Conservation (phyloP, 208 protist species). For the Leishmania major region DNA sequence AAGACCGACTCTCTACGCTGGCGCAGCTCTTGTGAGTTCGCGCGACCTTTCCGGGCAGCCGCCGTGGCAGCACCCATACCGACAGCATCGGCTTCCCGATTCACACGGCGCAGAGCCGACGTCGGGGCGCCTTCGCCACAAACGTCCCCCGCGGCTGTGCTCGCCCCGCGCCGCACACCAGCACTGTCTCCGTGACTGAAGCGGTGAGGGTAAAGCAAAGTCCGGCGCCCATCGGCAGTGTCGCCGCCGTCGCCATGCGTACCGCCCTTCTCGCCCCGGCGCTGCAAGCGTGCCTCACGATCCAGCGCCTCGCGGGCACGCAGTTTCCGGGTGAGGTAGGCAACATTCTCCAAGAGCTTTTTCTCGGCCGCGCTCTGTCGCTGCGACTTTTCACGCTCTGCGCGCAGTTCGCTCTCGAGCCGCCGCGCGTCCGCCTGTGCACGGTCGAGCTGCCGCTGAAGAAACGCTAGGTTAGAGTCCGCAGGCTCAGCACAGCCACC, state of each 20-base stretch:
- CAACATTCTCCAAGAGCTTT: conserved; percentile 51
- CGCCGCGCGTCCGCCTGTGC: conserved; percentile 24
- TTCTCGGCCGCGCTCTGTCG: conserved; percentile 40
- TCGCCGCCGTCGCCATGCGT: conserved; percentile 5
- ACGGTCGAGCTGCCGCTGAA: conserved; percentile 15
- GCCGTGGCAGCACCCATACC: background rate
- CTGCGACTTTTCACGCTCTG: conserved; percentile 38
- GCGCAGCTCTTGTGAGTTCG: conserved; percentile 12
- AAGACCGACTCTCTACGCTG: conserved; percentile 16
- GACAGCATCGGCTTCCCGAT: background rate
- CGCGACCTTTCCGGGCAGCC: background rate
- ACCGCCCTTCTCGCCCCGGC: conserved; percentile 23
- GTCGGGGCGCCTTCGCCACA: background rate
- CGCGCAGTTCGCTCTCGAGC: conserved; percentile 34
- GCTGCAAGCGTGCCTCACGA: conserved; percentile 31
- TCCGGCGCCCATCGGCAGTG: conserved; percentile 1
- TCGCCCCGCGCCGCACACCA: background rate
- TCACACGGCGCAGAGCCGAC: background rate
- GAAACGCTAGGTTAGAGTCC: conserved; percentile 12
- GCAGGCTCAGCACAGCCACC: background rate
- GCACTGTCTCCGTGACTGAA: background rate
- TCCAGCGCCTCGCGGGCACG: conserved; percentile 41
- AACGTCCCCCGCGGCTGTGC: background rate
- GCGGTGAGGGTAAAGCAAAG: background rate
- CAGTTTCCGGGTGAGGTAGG: conserved; percentile 42